phyloP scores from a whole-genome alignment of 805 yeast genomes.

The Starmerella gropengiesseri region DNA sequence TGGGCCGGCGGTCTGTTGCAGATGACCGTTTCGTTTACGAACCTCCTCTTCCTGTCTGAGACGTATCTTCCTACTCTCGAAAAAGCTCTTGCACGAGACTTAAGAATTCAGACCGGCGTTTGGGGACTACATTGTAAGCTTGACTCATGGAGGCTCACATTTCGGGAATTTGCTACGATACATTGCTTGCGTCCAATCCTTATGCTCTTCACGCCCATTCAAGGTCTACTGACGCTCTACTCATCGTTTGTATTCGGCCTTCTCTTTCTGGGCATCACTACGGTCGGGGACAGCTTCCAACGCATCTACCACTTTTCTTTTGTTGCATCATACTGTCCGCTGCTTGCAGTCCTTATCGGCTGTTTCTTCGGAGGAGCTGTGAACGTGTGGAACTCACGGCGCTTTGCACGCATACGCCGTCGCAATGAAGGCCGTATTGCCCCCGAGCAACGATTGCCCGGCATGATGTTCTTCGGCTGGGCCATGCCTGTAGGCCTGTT shows the following conservation, averaged over 20 bases:
- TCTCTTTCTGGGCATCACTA: slow-evolving; percentile 35
- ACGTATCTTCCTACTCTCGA: slow-evolving; percentile 39
- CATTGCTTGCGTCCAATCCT: slow-evolving; percentile 73
- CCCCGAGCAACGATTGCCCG: slow-evolving; percentile 50
- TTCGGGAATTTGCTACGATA: slow-evolving; percentile 57
- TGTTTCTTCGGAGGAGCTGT: slow-evolving; percentile 27
- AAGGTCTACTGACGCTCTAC: slow-evolving; percentile 33
- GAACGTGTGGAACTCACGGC: slow-evolving; percentile 25
- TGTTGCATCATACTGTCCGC: slow-evolving; percentile 28
- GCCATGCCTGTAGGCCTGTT: slow-evolving; percentile 46
- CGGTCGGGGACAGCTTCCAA: slow-evolving; percentile 33
- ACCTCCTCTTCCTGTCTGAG: slow-evolving; percentile 33
- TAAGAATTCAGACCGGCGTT: slow-evolving; percentile 71
- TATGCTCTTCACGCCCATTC: slow-evolving; percentile 47
- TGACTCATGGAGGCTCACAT: slow-evolving; percentile 66
- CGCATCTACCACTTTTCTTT: slow-evolving; percentile 28
- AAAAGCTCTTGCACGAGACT: slow-evolving; percentile 49
- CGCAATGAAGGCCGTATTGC: slow-evolving; percentile 37
- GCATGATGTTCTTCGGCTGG: slow-evolving; percentile 41
- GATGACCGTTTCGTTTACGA: slow-evolving; percentile 29
- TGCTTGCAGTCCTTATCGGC: slow-evolving; percentile 30
- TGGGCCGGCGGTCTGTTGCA: slow-evolving; percentile 41
- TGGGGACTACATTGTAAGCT: slow-evolving; percentile 80
- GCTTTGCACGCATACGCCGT: slow-evolving; percentile 26
- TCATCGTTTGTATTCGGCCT: slow-evolving; percentile 38